These are phyloP conservation scores for Chaetothyriales sp. DNA, from an alignment of 2,329 filamentous ascomycete species.

Conservation along the genomic window DNA sequence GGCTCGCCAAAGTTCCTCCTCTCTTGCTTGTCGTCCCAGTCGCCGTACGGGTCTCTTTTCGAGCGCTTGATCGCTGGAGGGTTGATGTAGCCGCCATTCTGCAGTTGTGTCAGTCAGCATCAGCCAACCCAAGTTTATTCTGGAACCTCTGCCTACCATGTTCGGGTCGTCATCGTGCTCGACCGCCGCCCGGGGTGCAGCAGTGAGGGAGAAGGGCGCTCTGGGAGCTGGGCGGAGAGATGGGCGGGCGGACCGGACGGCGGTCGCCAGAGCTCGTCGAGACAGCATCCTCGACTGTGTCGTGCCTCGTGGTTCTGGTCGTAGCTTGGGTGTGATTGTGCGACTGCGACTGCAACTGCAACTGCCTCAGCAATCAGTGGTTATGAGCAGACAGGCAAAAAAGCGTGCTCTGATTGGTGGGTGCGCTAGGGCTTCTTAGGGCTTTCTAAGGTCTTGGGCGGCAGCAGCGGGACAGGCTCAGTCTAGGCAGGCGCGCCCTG, in stretches of 20 bases:
- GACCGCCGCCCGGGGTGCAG: constrained; percentile 24
- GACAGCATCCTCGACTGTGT: constrained; percentile 25
- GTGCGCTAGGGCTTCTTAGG: not conserved
- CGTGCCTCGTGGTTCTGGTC: not conserved
- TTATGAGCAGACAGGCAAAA: not conserved
- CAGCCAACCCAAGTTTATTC: constrained; percentile 8
- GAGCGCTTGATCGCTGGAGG: constrained; percentile 60
- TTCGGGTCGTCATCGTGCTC: constrained; percentile 28
- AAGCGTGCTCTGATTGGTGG: not conserved
- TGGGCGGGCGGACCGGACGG: constrained; percentile 21
- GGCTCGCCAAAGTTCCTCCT: constrained; percentile 93
- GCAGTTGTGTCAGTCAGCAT: constrained; percentile 8
- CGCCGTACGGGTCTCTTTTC: constrained; percentile 79
- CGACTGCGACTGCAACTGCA: not conserved
- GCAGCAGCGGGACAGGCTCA: not conserved
- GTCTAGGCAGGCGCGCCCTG: not conserved
- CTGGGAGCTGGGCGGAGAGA: constrained; percentile 17
- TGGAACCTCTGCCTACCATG: constrained; percentile 23
- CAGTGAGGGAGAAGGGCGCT: constrained; percentile 27
- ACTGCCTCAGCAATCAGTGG: not conserved
- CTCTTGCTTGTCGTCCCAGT: constrained; percentile 98
- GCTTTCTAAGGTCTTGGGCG: too few relatives aligned
- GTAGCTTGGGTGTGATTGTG: not conserved
- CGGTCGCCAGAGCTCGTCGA: constrained; percentile 26
- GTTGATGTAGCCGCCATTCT: constrained; percentile 36